Evolutionary conservation across 2,329 filamentous ascomycete species (phyloP).

Genomic region (Hortaea werneckii): DNA sequence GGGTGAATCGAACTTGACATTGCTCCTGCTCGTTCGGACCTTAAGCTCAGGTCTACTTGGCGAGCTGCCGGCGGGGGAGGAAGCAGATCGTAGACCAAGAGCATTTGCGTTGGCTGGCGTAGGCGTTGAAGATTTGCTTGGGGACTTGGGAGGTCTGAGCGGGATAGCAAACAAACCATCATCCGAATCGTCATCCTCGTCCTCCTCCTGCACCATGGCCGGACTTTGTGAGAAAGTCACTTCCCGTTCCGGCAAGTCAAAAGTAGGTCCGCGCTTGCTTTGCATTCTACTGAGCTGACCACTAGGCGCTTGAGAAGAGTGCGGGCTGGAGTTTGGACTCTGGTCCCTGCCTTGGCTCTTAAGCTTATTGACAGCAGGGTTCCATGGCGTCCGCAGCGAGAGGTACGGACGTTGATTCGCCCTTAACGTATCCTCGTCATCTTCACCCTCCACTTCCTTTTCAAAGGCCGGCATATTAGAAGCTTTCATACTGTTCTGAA

Average conservation of each 20-base stretch:
- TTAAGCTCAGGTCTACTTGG: conserved; percentile 29
- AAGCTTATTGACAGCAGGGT: conserved; percentile 29
- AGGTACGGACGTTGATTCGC: conserved; percentile 30
- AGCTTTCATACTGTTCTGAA: conserved; percentile 20
- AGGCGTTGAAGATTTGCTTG: no score
- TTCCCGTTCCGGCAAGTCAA: conserved; percentile 70
- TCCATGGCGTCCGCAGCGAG: conserved; percentile 28
- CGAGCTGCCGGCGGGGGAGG: conserved; percentile 11
- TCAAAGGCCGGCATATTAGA: conserved; percentile 63
- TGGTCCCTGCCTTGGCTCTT: conserved; percentile 17
- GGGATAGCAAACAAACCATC: conserved; percentile 60
- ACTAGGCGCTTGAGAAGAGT: conserved; percentile 27
- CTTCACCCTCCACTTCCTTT: conserved; percentile 25
- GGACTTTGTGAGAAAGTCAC: conserved; percentile 55
- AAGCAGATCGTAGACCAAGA: conserved; percentile 10
- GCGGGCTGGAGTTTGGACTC: conserved; percentile 36
- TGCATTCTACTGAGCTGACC: conserved; percentile 36
- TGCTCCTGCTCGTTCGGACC: conserved; percentile 33
- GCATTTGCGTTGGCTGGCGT: conserved; percentile 17
- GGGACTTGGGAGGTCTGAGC: conserved; percentile 15
- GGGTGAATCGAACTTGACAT: conserved; percentile 33
- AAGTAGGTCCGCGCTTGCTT: conserved; percentile 53
- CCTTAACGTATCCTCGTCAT: conserved; percentile 26
- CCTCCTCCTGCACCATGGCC: conserved; percentile 11
- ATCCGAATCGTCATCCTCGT: conserved; percentile 64